Base-by-base conservation (phyloP, 1,284 basidiomycete genomes). In the Trichosporon coremiiforme region DNA sequence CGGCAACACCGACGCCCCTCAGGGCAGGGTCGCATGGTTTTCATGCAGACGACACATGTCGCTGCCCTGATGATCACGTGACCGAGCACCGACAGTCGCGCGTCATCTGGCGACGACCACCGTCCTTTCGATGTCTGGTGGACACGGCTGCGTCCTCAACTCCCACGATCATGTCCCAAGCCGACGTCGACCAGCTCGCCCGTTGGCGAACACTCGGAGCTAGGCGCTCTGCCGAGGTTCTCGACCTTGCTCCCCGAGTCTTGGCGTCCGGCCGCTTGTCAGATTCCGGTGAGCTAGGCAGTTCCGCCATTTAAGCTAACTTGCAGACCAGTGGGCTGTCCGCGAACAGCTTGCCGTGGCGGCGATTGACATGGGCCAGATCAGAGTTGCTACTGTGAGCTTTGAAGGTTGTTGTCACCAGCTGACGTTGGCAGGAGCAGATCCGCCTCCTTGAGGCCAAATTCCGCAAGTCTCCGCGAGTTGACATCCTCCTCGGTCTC, bases 301-400 rank as follows among this genome's bases (percentile, higher is more conserved):
- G 25, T 10, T 29, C 12, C 41, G 3, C 17, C 10, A 8, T 10
- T 35, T 8, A 45, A 20, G 15, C 70, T 67, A 68, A 72, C 33
- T 2, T 36, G 17, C 75, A 94, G 92, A 87, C 9, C 57, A 62
- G 74, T 97, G 94, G 93, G 87, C 90, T 1, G 89, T 94, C 72
- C 84, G 95, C 15, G 96, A 98, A 80, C 95, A 98, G 79, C 85
- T 98, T 0, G 89, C 90, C 4, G 85, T 95, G 47, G 93, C 96
- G 1, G 89, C 96, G 0, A 85, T 97, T 66, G 95, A 98, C 78
- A 83, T 93, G 15, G 92, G 92, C 17, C 86, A 90, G 68, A 77
- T 90, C 50, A 88, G 92, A 66, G 84, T 94, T n/a, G 93, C 95
- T 25, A 89, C 92, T 79, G 94, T 96, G 80, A 76, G 91, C 86